Conservation (phyloP, 1,284 basidiomycete genomes). For the Kwoniella shivajii region DNA sequence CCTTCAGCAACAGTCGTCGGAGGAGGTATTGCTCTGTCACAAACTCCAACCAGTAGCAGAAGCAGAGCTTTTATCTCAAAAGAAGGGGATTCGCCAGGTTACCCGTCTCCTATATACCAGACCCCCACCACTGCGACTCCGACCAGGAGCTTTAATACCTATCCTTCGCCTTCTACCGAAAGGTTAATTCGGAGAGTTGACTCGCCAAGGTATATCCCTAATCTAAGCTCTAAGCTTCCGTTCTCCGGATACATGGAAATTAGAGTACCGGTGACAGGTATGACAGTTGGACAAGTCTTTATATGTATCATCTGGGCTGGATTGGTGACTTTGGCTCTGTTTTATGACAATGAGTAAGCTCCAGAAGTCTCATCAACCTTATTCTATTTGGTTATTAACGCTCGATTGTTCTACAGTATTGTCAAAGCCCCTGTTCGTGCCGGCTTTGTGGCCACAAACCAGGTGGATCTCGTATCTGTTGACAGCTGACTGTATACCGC, state of each 20-base stretch:
- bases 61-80: not conserved
- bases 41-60: slow-evolving; percentile 2
- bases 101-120: slow-evolving; percentile 8
- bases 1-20: not conserved
- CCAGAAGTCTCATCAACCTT: not conserved
- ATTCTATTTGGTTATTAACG: not conserved
- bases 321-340: not conserved
- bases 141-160: not conserved
- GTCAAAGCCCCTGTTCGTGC: slow-evolving; percentile 2
- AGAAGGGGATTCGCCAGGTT: not conserved
- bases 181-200: not conserved
- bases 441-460: slow-evolving; percentile 5
- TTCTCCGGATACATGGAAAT: not conserved
- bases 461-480: not conserved
- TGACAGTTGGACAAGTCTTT: slow-evolving; percentile 8
- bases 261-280: not conserved
- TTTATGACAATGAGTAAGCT: slow-evolving; percentile 13
- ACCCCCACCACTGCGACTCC: slow-evolving; percentile 6
- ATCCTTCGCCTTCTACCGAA: slow-evolving; percentile 3
- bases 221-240: slow-evolving; percentile 4
- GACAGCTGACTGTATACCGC: not conserved
- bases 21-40: slow-evolving; percentile 3
- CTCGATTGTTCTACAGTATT: not conserved
- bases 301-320: slow-evolving; percentile 5
- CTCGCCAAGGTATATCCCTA: slow-evolving; percentile 3